Evolutionary conservation across 805 yeast species (phyloP).

Genomic region (Maudiozyma turicensis): DNA sequence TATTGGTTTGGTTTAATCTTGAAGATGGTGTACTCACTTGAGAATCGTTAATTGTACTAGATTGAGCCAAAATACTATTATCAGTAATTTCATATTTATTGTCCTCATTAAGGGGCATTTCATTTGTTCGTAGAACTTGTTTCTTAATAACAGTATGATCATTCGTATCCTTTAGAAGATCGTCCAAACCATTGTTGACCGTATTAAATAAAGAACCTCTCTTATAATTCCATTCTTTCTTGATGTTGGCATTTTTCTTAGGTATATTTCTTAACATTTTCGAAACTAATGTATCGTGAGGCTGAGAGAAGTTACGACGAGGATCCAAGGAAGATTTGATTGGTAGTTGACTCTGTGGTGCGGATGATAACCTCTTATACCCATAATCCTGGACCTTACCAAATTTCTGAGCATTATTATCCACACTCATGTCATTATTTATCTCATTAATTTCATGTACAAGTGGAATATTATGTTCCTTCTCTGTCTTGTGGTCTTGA

Average conservation of each 20-base stretch:
- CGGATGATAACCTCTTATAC: conserved; percentile 10
- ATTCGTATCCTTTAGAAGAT: neutral
- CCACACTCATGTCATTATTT: too few relatives aligned
- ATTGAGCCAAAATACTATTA: conserved; percentile 21
- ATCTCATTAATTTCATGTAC: too few relatives aligned
- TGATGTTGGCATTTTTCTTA: neutral
- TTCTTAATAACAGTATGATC: neutral
- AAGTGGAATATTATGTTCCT: too few relatives aligned
- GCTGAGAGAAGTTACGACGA: conserved; percentile 23
- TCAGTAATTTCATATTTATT: conserved; percentile 4
- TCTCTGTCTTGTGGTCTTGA: neutral
- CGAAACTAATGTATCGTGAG: conserved; percentile 11
- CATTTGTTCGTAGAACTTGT: neutral
- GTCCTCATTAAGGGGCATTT: neutral
- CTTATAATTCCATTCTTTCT: conserved; percentile 1
- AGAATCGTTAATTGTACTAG: conserved; percentile 19
- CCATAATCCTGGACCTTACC: neutral
- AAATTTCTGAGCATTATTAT: neutral
- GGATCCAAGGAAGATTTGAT: conserved; percentile 21
- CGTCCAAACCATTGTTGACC: neutral
- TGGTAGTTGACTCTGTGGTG: conserved; percentile 3
- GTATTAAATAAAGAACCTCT: conserved; percentile 1
- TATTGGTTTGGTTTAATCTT: conserved; percentile 17
- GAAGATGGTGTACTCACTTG: conserved; percentile 18
- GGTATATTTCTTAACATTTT: conserved; percentile 2